Evolutionary conservation across 2,329 filamentous ascomycete genomes (phyloP).

Genomic region (Phaeosphaeriaceae sp.): DNA sequence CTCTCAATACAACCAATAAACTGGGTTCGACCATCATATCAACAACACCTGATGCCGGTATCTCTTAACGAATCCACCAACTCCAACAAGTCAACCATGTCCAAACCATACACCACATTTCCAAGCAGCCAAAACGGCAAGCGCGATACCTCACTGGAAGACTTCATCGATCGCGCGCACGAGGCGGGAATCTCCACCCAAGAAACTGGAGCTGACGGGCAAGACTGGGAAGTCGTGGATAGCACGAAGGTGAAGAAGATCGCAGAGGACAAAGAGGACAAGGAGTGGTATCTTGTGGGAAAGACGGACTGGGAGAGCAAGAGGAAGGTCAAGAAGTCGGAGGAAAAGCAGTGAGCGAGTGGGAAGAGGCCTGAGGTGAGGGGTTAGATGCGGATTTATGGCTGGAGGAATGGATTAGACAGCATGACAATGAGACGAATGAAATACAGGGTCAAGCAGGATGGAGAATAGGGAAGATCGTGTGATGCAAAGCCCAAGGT

Average conservation of each 20-base stretch:
- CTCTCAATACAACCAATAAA: too few species aligned
- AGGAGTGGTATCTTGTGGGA: constrained; percentile 15
- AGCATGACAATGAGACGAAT: too few species aligned
- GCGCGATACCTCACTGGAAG: constrained; percentile 5
- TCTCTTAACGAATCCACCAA: too few species aligned
- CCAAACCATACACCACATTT: neutral
- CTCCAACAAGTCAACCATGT: too few species aligned
- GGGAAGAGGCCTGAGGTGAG: too few species aligned
- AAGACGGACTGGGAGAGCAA: constrained; percentile 5
- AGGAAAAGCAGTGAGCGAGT: too few species aligned
- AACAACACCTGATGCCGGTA: too few species aligned
- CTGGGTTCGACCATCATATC: too few species aligned
- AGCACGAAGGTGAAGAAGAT: constrained; percentile 1
- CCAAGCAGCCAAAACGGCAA: neutral
- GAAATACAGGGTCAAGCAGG: neutral
- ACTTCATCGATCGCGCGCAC: constrained; percentile 10
- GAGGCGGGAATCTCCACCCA: constrained; percentile 8
- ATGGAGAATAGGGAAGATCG: neutral
- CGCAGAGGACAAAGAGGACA: constrained; percentile 3
- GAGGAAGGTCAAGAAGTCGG: too few species aligned
- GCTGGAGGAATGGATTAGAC: too few species aligned
- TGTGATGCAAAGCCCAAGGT: neutral
- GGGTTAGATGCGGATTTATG: too few species aligned
- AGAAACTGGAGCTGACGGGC: neutral
- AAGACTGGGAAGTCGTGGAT: neutral